Evolutionary conservation across 2,329 filamentous ascomycete genomes (phyloP), one percentile per base, ranked within the genome.

Genomic region (Colletotrichum echinochloae): DNA sequence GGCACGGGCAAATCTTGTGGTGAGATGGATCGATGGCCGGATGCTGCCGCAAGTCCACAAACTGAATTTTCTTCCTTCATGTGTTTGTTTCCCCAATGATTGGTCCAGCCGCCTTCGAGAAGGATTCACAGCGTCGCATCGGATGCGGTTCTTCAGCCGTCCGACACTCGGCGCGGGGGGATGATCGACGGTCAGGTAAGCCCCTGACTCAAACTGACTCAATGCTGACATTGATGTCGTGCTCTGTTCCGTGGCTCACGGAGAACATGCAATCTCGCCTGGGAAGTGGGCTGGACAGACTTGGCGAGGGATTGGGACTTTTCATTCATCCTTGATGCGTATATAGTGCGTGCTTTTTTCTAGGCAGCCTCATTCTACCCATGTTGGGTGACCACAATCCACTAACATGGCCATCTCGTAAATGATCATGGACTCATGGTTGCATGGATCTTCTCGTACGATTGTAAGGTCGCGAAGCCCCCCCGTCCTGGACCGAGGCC

Each of bases 381-480:
- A 51, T 26, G 33, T 28, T 59, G 51, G 39, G 41, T 18, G 57
- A n/a, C n/a, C n/a, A n/a, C n/a, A n/a, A n/a, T n/a, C 64, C n/a
- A 16, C 33, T 37, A 26, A 3, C 39, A 2, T 39, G 16, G 48
- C 5, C 18, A 54, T 46, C 28, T 37, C 51, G 44, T 23, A 46
- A 3, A 49, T 46, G 35, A n/a, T n/a, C n/a, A n/a, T n/a, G n/a
- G n/a, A n/a, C n/a, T n/a, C n/a, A n/a, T n/a, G 39, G n/a, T 14
- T 46, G 62, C 64, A 46, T 37, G 28, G 57, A 70, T 49, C 46
- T 30, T n/a, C 16, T 39, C 28, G 12, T 37, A 59, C 52, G 56
- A 70, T 51, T 49, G 61, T 61, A 51, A 66, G 63, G 49, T 41
- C 66, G 54, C 60, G 11, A 39, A 28, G 23, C 37, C 5, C 7